Base-by-base conservation (phyloP, 2,329 filamentous ascomycete genomes). In the Massarina eburnea region DNA sequence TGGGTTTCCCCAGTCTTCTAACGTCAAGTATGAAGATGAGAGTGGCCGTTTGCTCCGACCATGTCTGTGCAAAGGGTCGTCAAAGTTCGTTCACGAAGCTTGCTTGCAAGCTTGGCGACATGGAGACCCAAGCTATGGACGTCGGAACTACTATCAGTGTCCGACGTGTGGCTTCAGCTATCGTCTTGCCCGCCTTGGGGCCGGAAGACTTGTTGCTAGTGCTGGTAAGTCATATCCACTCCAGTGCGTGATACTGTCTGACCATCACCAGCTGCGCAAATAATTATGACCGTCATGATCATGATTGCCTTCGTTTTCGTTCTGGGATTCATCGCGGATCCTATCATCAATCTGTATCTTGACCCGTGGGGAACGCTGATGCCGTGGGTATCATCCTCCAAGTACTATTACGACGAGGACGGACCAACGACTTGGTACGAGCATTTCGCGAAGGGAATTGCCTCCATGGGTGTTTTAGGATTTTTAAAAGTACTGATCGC, bases 1-100 rank as follows among this genome's bases (percentile, higher is more conserved):
- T 19, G 74, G 75, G 19, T 77, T 83, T 41, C 69, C 87, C 34
- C 78, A 83, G 53, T 71, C 79, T 33, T 79, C 82, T 15, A 76
- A 77, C 39, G 82, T 86, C 36, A 76, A 78, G 17, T 96, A 95
- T 62, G 79, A 85, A 41, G 91, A 89, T 19, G 82, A 88, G 50
- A 88, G 85, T 53, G 80, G 86, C 22, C 85, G 90, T 40, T 76
- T 99, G 21, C 81, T 97, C 58, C 87, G 88, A 43, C 94, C 94
- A 27, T 99, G 94, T 77, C 84, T 86, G 72, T 99, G 94, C 79
- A 95, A 89, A 73, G 94, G 94, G 41, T 89, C 88, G 30, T 89
- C 92, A 58, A 89, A 89, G 73, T 96, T 95, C 71, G 91, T 97
- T 19, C 94, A 99, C 69, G 90, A 96, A 70, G 87, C 84, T 22